Conservation (phyloP, 192 early-diverging fungal genomes). For the Coemansia sp. region DNA sequence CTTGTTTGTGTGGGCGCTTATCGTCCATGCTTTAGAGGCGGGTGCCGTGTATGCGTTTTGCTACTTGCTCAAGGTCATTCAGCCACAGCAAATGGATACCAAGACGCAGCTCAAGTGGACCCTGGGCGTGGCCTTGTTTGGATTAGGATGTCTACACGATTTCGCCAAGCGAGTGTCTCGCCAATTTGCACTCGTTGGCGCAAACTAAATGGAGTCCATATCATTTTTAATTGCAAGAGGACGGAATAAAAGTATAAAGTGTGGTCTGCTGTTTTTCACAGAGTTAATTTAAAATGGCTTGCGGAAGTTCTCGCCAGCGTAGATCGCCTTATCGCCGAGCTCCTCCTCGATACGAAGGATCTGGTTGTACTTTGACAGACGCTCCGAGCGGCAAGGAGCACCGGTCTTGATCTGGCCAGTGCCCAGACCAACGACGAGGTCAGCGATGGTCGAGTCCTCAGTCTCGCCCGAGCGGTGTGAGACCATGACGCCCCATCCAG, state of each 20-base stretch:
- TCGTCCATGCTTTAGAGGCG: slow-evolving; percentile 28
- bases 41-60: slow-evolving; percentile 26
- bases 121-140: slow-evolving; percentile 34
- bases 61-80: slow-evolving; percentile 48
- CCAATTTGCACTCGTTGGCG: slow-evolving; percentile 37
- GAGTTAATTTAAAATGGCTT: slow-evolving; percentile 54
- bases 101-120: slow-evolving; percentile 46
- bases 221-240: not conserved
- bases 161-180: slow-evolving; percentile 25
- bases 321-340: slow-evolving; percentile 87
- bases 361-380: slow-evolving; percentile 99
- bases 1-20: slow-evolving; percentile 17
- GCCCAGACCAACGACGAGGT: slow-evolving; percentile 95
- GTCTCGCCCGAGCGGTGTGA: slow-evolving; percentile 99
- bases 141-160: slow-evolving; percentile 31
- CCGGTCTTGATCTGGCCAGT: slow-evolving; percentile 99
- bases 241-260: not conserved
- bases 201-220: slow-evolving; percentile 13
- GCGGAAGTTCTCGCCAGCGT: slow-evolving; percentile 95
- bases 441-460: slow-evolving; percentile 96
- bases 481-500: slow-evolving; percentile 99
- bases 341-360: slow-evolving; percentile 97
- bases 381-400: slow-evolving; percentile 96
- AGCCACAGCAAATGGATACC: slow-evolving; percentile 45
- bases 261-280: no score